Conservation (phyloP, 1,284 basidiomycete species). For the Pyrrhoderma noxium region DNA sequence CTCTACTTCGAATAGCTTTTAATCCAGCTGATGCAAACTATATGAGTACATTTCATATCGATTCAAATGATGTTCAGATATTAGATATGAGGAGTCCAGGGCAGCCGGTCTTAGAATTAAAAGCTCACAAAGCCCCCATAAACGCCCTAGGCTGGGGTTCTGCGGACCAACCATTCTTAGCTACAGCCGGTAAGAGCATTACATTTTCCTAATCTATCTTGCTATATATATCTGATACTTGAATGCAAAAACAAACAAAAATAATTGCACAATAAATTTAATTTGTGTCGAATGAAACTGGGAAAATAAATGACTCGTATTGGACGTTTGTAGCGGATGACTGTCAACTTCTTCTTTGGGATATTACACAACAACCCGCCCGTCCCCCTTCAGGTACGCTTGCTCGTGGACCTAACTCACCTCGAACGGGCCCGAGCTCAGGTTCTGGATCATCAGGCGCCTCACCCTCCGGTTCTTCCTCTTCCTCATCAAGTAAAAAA, state of each 20-base stretch:
- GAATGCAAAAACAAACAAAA: too few species aligned
- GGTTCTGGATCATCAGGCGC: conserved; percentile 31
- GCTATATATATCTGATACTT: conserved; percentile 4
- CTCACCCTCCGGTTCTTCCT: conserved; percentile 14
- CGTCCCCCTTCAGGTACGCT: conserved; percentile 36
- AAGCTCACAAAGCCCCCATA: conserved; percentile 69
- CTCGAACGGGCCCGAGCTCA: not conserved
- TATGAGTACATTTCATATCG: conserved; percentile 91
- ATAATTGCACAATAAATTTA: too few species aligned
- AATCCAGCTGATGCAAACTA: conserved; percentile 85
- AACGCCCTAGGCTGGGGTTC: conserved; percentile 87
- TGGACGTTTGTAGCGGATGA: conserved; percentile 95
- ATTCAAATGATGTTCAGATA: conserved; percentile 80
- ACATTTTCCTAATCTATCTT: conserved; percentile 7
- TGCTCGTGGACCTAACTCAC: conserved; percentile 19
- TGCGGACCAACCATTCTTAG: conserved; percentile 72
- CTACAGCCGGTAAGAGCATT: conserved; percentile 66
- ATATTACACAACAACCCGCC: conserved; percentile 53
- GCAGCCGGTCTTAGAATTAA: conserved; percentile 84
- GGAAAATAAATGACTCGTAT: too few species aligned
- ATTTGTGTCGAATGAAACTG: too few species aligned
- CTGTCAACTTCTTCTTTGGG: conserved; percentile 86
- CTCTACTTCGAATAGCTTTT: conserved; percentile 79
- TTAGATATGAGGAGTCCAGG: conserved; percentile 93
- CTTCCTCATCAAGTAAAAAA: conserved; percentile 63